A percentile compares a stretch with the other conserved stretches of the same genome.
phyloP scores from a whole-genome alignment of 2,329 filamentous ascomycete species.

The Apiospora saccharicola region DNA sequence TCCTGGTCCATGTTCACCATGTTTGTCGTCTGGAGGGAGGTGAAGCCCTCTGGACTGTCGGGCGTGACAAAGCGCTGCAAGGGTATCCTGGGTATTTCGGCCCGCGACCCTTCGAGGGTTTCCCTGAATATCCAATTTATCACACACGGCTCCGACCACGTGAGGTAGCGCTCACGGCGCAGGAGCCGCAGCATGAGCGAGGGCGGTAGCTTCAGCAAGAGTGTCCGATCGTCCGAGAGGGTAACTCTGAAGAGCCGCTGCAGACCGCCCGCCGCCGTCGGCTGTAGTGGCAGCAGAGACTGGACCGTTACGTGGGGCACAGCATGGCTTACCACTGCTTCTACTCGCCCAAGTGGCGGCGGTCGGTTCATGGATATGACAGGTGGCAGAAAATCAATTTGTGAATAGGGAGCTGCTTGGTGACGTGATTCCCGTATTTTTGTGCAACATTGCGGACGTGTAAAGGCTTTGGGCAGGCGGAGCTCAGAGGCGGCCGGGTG shows the following conservation, averaged over 20 bases:
- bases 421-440: conserved; percentile 38
- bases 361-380: conserved; percentile 45
- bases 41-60: neutral
- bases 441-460: conserved; percentile 39
- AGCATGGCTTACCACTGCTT: conserved; percentile 45
- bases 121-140: conserved; percentile 52
- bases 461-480: conserved; percentile 37
- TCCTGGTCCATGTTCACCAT: neutral
- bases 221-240: conserved; percentile 48
- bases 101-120: conserved; percentile 26
- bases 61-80: neutral
- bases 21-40: neutral
- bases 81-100: neutral
- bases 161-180: conserved; percentile 54
- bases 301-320: conserved; percentile 44
- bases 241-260: conserved; percentile 53
- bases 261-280: conserved; percentile 37
- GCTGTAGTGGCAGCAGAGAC: conserved; percentile 37
- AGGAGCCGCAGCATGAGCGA: conserved; percentile 52
- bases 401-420: conserved; percentile 38
- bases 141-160: conserved; percentile 53
- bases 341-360: conserved; percentile 43
- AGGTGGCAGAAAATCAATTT: conserved; percentile 33
- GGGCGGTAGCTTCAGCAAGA: conserved; percentile 54
- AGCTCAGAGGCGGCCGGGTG: conserved; percentile 32